Conservation (phyloP, 23 red algal species). For the Gracilaria domingensis region DNA sequence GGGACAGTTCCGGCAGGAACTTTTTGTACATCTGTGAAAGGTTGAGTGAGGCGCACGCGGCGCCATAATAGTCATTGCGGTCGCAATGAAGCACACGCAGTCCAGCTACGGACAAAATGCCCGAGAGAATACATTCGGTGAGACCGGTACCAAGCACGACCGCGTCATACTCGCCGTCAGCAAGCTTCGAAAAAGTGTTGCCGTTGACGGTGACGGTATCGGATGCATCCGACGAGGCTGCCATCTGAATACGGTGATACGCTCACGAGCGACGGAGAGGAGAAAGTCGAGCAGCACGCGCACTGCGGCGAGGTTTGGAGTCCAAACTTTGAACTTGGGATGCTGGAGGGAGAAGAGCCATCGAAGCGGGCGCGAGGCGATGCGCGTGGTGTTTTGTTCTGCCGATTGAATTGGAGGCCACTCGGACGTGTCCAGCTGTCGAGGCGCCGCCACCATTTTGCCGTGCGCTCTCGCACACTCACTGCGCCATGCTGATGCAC, state of each 20-base stretch:
- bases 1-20: constrained; percentile 48
- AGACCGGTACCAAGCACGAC: constrained; percentile 97
- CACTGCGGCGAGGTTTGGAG: background rate
- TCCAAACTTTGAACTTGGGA: no score
- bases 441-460: background rate
- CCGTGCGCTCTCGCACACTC: background rate
- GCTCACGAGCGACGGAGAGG: background rate
- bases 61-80: constrained; percentile 98
- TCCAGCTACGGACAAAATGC: constrained; percentile 88
- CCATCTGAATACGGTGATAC: background rate
- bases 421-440: constrained; percentile 16
- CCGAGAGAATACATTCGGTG: constrained; percentile 96
- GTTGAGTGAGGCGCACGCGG: constrained; percentile 86
- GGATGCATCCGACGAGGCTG: constrained; percentile 10
- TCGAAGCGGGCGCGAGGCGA: background rate
- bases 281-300: background rate
- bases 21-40: constrained; percentile 91
- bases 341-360: background rate
- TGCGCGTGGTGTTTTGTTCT: constrained; percentile 12
- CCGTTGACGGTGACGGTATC: constrained; percentile 69
- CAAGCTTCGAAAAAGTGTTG: constrained; percentile 68
- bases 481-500: background rate
- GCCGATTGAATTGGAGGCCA: background rate
- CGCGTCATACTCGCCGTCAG: constrained; percentile 98
- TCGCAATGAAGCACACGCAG: constrained; percentile 93